Evolutionary conservation across 768 basidiomycete genomes (phyloP), one percentile per base, ranked within the genome.

Genomic region (Austroboletus festivus): DNA sequence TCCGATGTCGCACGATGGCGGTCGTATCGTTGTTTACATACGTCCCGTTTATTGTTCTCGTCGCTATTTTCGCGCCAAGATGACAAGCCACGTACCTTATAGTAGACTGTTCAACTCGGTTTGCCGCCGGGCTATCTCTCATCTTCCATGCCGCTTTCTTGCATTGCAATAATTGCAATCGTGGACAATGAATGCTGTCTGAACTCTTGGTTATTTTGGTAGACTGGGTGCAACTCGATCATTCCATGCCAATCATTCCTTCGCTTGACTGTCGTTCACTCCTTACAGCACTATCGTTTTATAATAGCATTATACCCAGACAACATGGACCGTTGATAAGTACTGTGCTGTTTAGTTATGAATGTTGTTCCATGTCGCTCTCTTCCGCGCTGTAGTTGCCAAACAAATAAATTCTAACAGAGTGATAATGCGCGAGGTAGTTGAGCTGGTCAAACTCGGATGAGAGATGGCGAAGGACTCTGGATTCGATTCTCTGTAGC

Each of bases 1-100:
- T 70, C 48, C 81, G 88, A 43, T 89, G 86, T 71, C 85, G 88
- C 38, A 68, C 86, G 54, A 83, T 88, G 85, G 71, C 80, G 28
- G 73, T 63, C 33, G 64, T 88, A 38, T 86, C 86, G 34, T 55
- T 89, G 31, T 61, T 89, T 63, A 88, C 86, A 19, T 90, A 90
- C 65, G 71, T 89, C 52, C 88, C 88, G 13, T 87, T 90, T 65
- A 83, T 90, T 63, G 71, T 86, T 54, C 78, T 85, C 50, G 71
- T 88, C 55, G 83, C 82, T 54, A 71, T 89, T 55, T 87, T 84
- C 61, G 81, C 60, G 8, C 64, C 64, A 53, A 67, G 68, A 59
- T 68, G 44, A 50, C 66, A 52, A 30, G 39, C 54, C 50, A 44
- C 18, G 34, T 38, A 38, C 48, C 50, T 38, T 46, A 33, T 54